phyloP scores from a whole-genome alignment of 495 filamentous ascomycete genomes.

The Astrothelium macrocarpum region DNA sequence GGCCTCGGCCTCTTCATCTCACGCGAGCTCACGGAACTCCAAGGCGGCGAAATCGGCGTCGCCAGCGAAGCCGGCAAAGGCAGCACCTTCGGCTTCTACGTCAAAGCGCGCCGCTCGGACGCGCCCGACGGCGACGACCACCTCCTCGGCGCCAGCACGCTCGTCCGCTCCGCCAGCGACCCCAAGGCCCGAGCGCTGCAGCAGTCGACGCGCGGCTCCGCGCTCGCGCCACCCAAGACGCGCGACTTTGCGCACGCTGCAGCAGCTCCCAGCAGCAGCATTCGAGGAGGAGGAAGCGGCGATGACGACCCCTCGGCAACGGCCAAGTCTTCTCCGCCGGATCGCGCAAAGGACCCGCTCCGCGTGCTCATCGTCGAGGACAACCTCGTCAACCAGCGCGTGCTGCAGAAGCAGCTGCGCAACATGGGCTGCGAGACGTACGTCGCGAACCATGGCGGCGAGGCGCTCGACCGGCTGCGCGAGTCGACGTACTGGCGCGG shows the following conservation, averaged over 20 bases:
- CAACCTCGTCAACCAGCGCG: constrained; percentile 65
- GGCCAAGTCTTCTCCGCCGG: neutral
- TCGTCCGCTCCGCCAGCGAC: neutral
- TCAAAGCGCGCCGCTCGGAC: constrained; percentile 46
- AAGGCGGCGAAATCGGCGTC: constrained; percentile 78
- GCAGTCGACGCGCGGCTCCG: neutral
- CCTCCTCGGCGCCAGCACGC: neutral
- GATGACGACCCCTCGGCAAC: neutral
- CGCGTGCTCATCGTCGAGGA: constrained; percentile 70
- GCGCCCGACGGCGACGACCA: constrained; percentile 15
- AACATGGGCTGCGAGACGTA: constrained; percentile 55
- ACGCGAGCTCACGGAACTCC: constrained; percentile 63
- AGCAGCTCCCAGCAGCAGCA: no score
- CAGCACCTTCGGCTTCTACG: constrained; percentile 79
- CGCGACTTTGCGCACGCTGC: constrained; percentile 24
- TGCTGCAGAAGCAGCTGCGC: constrained; percentile 54
- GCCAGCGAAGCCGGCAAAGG: constrained; percentile 59
- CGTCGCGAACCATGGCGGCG: constrained; percentile 64
- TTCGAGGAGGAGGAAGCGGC: no score
- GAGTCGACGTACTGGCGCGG: constrained; percentile 27
- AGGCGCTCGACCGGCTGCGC: constrained; percentile 54
- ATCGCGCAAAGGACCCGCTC: constrained; percentile 12
- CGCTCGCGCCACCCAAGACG: constrained; percentile 13
- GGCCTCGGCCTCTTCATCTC: constrained; percentile 80
- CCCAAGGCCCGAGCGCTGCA: neutral